Conservation (phyloP, 179 eudicot species). For the Heliamphora pulchella region DNA sequence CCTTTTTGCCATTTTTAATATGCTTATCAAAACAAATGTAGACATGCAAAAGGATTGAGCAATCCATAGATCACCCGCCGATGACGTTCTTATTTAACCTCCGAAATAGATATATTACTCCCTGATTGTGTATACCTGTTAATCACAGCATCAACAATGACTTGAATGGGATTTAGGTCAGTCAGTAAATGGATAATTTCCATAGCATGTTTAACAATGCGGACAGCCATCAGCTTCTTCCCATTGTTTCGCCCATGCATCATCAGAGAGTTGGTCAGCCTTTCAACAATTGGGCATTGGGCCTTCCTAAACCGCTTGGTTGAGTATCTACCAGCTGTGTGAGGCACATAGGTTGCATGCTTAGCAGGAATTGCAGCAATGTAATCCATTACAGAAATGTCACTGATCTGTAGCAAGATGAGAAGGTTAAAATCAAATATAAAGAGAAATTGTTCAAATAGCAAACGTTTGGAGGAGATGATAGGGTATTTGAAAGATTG, state of each 20-base stretch:
- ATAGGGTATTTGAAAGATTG: too few relatives aligned
- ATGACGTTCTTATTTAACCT: too few relatives aligned
- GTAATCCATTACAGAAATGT: conserved; percentile 53
- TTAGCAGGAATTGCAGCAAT: conserved; percentile 44
- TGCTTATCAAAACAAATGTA: too few relatives aligned
- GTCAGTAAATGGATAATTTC: conserved; percentile 64
- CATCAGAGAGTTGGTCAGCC: conserved; percentile 67
- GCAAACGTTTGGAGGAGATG: too few relatives aligned
- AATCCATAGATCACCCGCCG: too few relatives aligned
- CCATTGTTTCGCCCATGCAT: conserved; percentile 78
- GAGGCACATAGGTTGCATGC: conserved; percentile 59
- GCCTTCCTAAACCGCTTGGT: conserved; percentile 67
- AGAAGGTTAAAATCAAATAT: neutral
- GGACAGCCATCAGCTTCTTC: conserved; percentile 68
- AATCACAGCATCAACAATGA: conserved; percentile 61
- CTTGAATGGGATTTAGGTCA: conserved; percentile 63
- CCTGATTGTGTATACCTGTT: conserved; percentile 39
- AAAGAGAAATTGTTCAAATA: neutral
- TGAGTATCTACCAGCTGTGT: conserved; percentile 65
- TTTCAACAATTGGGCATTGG: conserved; percentile 73
- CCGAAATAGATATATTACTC: too few relatives aligned
- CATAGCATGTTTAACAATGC: conserved; percentile 77
- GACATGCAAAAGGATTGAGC: too few relatives aligned
- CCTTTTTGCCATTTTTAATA: too few relatives aligned
- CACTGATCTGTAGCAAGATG: conserved; percentile 31